Evolutionary conservation across 768 basidiomycete genomes (phyloP), one percentile per base, ranked within the genome.

Genomic region (Leucosporidium scottii): DNA sequence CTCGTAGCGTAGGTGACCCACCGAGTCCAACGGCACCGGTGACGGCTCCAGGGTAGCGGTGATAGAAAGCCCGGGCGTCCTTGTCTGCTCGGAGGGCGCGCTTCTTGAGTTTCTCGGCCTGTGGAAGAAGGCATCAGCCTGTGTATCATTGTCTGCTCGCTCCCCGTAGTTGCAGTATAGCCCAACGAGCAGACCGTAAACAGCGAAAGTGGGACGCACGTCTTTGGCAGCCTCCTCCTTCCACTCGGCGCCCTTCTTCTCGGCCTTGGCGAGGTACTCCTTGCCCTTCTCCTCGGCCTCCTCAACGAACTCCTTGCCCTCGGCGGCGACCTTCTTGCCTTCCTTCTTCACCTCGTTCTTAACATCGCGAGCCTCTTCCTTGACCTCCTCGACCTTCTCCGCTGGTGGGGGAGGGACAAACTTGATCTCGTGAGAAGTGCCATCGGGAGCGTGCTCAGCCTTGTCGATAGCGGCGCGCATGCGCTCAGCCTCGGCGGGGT

Each of bases 1-100:
- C 23, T 34, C 13, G 25, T 1, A 50, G 31, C 31, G 55, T 8
- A 31, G 4, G 4, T 9, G 28, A 73, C 78, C 66, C 59, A 79
- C 78, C 58, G 47, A 74, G 66, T 36, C 79, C 79, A 55, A 77
- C 74, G 23, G 79, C 65, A 61, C 79, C 79, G 30, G 78, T 76
- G 6, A 77, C 76, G 13, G 79, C 79, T 39, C 73, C 74, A 20
- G 80, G 80, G 64, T 72, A 66, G 34, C 48, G 15, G 36, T 56
- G 50, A 0, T 64, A 67, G 49, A 66, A 39, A 3, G 30, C 67
- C 36, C 67, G 57, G 12, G 63, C 70, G 39, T 68, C 70, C 53
- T 36, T 55, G 64, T 72, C 70, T 53, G 66, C 49, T 50, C 64
- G 56, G 59, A 28, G 21, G 23, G 61, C 39, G 56, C 61, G 31